Base-by-base conservation (phyloP, 352 stramenopile species). In the Pythium utonaiense region DNA sequence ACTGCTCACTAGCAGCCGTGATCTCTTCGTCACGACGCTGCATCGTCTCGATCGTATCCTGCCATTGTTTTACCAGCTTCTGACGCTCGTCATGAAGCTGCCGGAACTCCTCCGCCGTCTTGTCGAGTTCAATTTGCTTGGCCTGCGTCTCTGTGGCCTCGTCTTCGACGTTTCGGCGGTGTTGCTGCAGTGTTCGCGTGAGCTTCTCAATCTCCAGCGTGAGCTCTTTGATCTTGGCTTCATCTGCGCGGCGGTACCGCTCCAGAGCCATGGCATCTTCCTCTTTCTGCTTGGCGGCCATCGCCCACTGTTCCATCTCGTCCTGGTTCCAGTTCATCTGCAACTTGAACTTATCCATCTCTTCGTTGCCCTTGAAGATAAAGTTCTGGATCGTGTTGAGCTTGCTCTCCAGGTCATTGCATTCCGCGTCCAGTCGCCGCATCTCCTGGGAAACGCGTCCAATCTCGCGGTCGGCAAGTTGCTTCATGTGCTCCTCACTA, bases 311-410 rank as follows among this genome's bases (percentile, higher is more conserved):
- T 75, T 99, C 94, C 64, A 99, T 91, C 66, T 99, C 93, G 59
- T 98, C 95, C 67, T 98, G 96, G 72, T 98, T 99, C 91, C 92
- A 98, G 76, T 98, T 98, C 88, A 98, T 98, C 80, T 98, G 83
- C 21, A 97, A 74, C 71, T 97, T 98, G 64, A 98, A 98, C 57
- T 89, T 82, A 70, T 98, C 96, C 83, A 98, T 96, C 49, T 90
- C 78, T 51, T 98, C 92, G 57, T 98, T 97, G 30, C 88, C 91
- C 34, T 91, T 89, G 74, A 95, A 96, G 34, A 98, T 78, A 25
- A 95, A 90, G 36, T 86, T 95, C 66, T 98, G 91, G 22, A 96
- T 73, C 12, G 69, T 74, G 54, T 91, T 94, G 22, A 98, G 69
- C 60, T 95, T 93, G 53, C 78, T 86, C 62, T 97, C 79, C 7